phyloP scores from a whole-genome alignment of 2,329 filamentous ascomycete genomes.

The Phoma sp. region DNA sequence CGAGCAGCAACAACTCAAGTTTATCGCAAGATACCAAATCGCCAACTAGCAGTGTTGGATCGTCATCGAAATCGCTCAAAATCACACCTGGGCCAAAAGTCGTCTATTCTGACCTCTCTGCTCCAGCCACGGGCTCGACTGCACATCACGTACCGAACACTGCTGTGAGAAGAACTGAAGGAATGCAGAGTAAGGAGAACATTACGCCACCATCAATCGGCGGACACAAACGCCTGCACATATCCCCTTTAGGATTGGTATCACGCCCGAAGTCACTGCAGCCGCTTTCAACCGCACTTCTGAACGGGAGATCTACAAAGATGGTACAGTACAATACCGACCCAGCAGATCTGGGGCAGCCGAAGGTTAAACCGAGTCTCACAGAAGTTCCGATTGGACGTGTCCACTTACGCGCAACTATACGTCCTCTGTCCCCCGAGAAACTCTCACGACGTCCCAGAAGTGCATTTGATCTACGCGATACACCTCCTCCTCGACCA shows the following conservation, averaged over 20 bases:
- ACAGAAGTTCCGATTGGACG: constrained; percentile 13
- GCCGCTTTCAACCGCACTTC: constrained; percentile 17
- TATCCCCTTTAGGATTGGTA: neutral
- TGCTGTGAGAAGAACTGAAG: constrained; percentile 10
- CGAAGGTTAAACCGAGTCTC: constrained; percentile 2
- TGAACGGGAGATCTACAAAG: constrained; percentile 21
- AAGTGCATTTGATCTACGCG: constrained; percentile 44
- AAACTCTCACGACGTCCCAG: constrained; percentile 35
- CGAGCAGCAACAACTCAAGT: constrained; percentile 36
- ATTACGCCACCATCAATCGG: constrained; percentile 16
- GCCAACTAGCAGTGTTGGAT: constrained; percentile 23
- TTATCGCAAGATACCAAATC: constrained; percentile 24
- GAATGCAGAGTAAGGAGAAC: constrained; percentile 31
- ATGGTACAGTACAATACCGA: constrained; percentile 24
- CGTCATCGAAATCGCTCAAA: constrained; percentile 19
- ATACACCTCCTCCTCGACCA: constrained; percentile 7
- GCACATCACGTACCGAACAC: constrained; percentile 13
- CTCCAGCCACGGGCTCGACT: constrained; percentile 12
- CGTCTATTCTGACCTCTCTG: constrained; percentile 31
- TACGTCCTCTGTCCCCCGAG: constrained; percentile 27
- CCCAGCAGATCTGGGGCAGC: constrained; percentile 5
- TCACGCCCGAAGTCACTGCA: constrained; percentile 28
- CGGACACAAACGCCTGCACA: neutral
- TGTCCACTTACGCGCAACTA: constrained; percentile 21
- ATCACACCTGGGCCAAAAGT: constrained; percentile 17